phyloP scores from a whole-genome alignment of 2,329 filamentous ascomycete genomes.

The Gremmenia infestans region DNA sequence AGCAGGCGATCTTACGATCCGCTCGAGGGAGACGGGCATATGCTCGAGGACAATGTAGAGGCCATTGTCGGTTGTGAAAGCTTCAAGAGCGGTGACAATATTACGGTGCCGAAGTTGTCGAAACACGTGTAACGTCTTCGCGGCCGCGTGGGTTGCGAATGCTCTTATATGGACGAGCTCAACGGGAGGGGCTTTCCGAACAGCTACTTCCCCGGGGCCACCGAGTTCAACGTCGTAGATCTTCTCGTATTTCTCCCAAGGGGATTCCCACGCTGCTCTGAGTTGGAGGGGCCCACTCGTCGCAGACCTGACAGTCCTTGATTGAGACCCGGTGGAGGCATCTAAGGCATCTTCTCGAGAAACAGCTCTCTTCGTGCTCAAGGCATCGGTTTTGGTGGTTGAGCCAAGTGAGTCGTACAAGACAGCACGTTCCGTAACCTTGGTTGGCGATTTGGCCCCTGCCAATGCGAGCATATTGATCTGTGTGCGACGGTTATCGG shows the following conservation, averaged over 20 bases:
- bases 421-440: constrained; percentile 2
- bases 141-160: constrained; percentile 10
- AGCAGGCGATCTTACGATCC: constrained; percentile 11
- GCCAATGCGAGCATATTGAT: constrained; percentile 11
- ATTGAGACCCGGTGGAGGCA: constrained; percentile 6
- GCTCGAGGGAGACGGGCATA: constrained; percentile 17
- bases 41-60: constrained; percentile 19
- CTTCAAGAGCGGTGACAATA: constrained; percentile 17
- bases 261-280: constrained; percentile 5
- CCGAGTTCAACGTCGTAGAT: constrained; percentile 9
- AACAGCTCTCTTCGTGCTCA: constrained; percentile 7
- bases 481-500: constrained; percentile 7
- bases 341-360: constrained; percentile 7
- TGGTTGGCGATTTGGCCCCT: constrained; percentile 8
- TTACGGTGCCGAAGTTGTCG: constrained; percentile 13
- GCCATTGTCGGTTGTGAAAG: constrained; percentile 13
- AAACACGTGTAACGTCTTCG: constrained; percentile 12
- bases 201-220: constrained; percentile 9
- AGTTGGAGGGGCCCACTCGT: constrained; percentile 11
- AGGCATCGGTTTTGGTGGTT: constrained; percentile 6
- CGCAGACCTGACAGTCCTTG: constrained; percentile 8
- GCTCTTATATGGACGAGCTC: constrained; percentile 18
- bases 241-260: constrained; percentile 16
- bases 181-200: constrained; percentile 11
- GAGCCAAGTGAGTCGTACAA: constrained; percentile 7